A percentile compares a stretch with the other conserved stretches of the same genome.
Conservation (phyloP, 345 rosid species). For the Sonneratia caseolaris region DNA sequence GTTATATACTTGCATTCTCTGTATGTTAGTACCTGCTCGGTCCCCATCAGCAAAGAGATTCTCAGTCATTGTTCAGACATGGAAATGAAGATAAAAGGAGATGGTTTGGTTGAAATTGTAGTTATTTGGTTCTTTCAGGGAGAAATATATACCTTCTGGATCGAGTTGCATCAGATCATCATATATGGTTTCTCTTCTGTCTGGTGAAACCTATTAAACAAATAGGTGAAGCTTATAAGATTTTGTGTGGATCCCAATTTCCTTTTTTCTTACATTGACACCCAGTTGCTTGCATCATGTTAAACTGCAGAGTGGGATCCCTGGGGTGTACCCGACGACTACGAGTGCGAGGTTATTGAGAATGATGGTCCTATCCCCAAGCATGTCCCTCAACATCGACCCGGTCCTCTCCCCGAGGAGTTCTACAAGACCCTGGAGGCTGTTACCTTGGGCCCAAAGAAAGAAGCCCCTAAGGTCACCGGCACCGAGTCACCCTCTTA, state of each 20-base stretch:
- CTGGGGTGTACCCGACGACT: slow-evolving; percentile 95
- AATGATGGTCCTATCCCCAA: slow-evolving; percentile 83
- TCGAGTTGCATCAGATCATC: not conserved
- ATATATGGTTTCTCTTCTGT: not conserved
- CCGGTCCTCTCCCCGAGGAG: slow-evolving; percentile 89
- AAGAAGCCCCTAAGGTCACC: slow-evolving; percentile 38
- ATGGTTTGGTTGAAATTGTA: not conserved
- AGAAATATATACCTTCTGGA: not conserved
- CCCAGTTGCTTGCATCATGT: too few relatives aligned
- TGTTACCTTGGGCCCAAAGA: slow-evolving; percentile 17
- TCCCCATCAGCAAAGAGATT: not conserved
- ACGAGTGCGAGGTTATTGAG: slow-evolving; percentile 84
- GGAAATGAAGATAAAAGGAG: not conserved
- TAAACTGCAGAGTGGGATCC: slow-evolving; percentile 82
- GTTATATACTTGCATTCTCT: not conserved
- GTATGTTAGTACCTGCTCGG: not conserved
- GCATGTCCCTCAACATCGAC: slow-evolving; percentile 89
- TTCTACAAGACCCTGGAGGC: slow-evolving; percentile 74
- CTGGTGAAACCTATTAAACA: not conserved
- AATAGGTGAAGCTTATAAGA: not conserved
- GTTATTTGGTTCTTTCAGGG: not conserved
- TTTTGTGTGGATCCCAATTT: not conserved
- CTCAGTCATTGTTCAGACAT: not conserved
- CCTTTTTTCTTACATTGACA: not conserved
- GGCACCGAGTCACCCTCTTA: slow-evolving; percentile 30